Evolutionary conservation across 495 filamentous ascomycete species (phyloP), one percentile per base, ranked within the genome.

Genomic region (Xylaria sp.): DNA sequence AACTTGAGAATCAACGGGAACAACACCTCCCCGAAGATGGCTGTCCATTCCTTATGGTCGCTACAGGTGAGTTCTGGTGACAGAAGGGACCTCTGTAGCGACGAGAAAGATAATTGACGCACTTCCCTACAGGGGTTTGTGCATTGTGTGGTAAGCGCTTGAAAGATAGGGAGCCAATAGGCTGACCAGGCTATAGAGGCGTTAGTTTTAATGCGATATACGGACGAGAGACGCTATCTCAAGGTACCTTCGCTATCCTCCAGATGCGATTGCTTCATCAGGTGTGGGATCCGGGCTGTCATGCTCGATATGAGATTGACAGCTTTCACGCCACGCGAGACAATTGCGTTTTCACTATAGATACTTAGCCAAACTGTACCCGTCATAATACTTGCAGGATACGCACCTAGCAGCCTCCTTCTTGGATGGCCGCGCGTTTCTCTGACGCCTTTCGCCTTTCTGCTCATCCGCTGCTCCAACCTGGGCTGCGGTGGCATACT

Each of bases 91-190:
- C 93, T 88, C 76, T 98, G 95, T 9, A 99, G 85, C 3, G 88
- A 93, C n/a, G 91, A 89, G 72, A 98, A 91, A 12, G 96, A 92
- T 76, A 96, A 89, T 72, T 95, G 91, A 2, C 96, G 90, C 61
- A 99, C 93, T 78, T 97, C 94, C 53, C 96, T 93, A 78, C 94
- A 98, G 8, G 97, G 95, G 76, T 98, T 99, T 71, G 92, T 91
- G 82, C 93, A 97, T 82, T 99, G 96, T 11, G 88, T 88, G 11
- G 93, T 96, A 37, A 98, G 83, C 15, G 93, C 91, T 71, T 92
- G 88, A 82, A 99, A 95, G 41, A 98, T 95, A 29, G 95, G 97
- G 19, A 94, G 91, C 96, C 96, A 99, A 79, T 99, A 99, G 17
- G 97, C 93, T 40, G 93, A 93, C 96, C 96, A 99, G 44, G 96